Conservation (phyloP, 805 yeast species). For the Suhomyces canberraensis region DNA sequence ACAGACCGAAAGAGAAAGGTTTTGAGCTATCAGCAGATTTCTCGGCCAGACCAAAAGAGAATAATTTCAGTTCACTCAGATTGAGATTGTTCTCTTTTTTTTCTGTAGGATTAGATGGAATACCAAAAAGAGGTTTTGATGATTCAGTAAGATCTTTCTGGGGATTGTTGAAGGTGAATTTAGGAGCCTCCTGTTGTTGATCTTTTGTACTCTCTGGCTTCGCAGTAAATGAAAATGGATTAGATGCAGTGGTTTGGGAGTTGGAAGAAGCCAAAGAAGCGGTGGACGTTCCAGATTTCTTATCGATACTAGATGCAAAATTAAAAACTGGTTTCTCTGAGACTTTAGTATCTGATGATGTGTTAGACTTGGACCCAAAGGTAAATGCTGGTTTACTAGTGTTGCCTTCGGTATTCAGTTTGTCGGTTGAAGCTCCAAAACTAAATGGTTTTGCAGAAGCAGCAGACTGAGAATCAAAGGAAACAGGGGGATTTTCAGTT, state of each 20-base stretch:
- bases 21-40: constrained; percentile 3
- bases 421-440: constrained; percentile 20
- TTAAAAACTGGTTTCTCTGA: not conserved
- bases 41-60: not conserved
- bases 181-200: not conserved
- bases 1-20: constrained; percentile 8
- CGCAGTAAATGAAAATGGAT: constrained; percentile 3
- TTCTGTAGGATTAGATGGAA: not conserved
- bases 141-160: too few relatives aligned
- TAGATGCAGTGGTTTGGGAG: not conserved
- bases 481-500: too few relatives aligned
- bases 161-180: constrained; percentile 2
- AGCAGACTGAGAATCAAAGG: not conserved
- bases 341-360: constrained; percentile 4
- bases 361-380: constrained; percentile 17
- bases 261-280: not conserved
- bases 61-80: not conserved
- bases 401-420: too few relatives aligned
- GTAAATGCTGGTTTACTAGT: constrained; percentile 10
- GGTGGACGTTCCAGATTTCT: not conserved
- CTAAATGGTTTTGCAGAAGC: too few relatives aligned
- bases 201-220: constrained; percentile 7
- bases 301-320: not conserved
- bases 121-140: too few relatives aligned
- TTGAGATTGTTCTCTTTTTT: constrained; percentile 3